phyloP scores from a whole-genome alignment of 1,139 yeast species.

The Candida sp. region DNA sequence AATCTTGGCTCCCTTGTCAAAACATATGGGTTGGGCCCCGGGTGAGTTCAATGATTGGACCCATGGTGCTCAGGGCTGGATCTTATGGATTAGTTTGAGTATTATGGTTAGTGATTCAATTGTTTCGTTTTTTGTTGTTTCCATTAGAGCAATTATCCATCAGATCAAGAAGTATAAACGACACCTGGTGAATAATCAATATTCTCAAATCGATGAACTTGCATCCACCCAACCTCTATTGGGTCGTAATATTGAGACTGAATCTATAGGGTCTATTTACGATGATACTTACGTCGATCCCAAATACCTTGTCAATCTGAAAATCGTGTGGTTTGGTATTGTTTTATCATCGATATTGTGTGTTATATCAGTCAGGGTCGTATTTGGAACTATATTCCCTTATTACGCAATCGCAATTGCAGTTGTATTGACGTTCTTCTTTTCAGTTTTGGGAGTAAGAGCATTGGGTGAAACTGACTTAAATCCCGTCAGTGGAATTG shows the following conservation, averaged over 20 bases:
- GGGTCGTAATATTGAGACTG: not conserved
- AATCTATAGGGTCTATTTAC: not conserved
- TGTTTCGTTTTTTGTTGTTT: slow-evolving; percentile 71
- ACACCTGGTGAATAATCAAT: not conserved
- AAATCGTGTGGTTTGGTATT: slow-evolving; percentile 58
- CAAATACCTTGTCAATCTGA: slow-evolving; percentile 48
- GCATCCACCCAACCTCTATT: slow-evolving; percentile 10
- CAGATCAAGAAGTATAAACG: slow-evolving; percentile 3
- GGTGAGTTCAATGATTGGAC: slow-evolving; percentile 93
- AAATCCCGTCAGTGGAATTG: slow-evolving; percentile 96
- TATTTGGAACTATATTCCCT: slow-evolving; percentile 74
- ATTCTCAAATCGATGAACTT: slow-evolving; percentile 2
- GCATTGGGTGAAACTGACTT: slow-evolving; percentile 97
- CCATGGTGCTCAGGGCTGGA: slow-evolving; percentile 96
- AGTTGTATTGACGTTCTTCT: slow-evolving; percentile 66
- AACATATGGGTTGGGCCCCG: slow-evolving; percentile 76
- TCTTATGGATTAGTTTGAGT: slow-evolving; percentile 88
- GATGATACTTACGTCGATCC: slow-evolving; percentile 12
- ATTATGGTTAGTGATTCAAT: slow-evolving; percentile 93
- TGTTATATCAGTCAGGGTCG: slow-evolving; percentile 54
- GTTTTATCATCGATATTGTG: slow-evolving; percentile 65
- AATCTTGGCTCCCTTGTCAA: slow-evolving; percentile 75
- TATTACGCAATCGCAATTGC: slow-evolving; percentile 67
- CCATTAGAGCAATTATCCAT: slow-evolving; percentile 36
- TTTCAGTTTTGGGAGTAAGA: slow-evolving; percentile 84